phyloP scores from a whole-genome alignment of 2,329 filamentous ascomycete genomes.

The Pseudocercospora fuligena region DNA sequence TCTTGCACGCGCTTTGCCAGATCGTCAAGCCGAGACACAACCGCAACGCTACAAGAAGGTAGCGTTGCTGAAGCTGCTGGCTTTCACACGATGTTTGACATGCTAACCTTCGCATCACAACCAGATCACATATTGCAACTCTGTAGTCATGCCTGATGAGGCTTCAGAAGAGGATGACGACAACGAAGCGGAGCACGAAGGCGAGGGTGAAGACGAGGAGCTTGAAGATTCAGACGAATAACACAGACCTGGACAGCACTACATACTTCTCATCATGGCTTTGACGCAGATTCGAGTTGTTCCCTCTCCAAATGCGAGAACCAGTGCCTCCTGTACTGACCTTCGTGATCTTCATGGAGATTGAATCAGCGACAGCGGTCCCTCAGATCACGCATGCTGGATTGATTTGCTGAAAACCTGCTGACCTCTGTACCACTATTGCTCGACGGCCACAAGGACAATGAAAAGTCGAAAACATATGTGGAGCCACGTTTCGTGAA shows the following conservation, averaged over 20 bases:
- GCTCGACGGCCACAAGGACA: not conserved
- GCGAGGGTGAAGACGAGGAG: conserved; percentile 22
- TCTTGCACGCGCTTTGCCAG: not conserved
- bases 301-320: not conserved
- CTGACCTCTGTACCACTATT: not conserved
- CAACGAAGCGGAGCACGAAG: conserved; percentile 34
- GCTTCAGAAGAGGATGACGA: conserved; percentile 39
- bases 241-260: not conserved
- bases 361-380: not conserved
- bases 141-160: conserved; percentile 56
- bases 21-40: not conserved
- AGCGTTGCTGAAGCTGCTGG: not conserved
- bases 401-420: not conserved
- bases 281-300: not conserved
- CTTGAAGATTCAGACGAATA: conserved; percentile 16
- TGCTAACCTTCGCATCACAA: not conserved
- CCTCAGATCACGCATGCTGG: not conserved
- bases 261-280: not conserved
- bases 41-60: not conserved
- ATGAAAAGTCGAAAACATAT: not conserved
- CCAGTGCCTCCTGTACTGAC: not conserved
- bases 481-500: conserved; percentile 10
- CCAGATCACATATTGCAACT: conserved; percentile 57
- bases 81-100: not conserved
- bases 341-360: not conserved